Evolutionary conservation across 495 filamentous ascomycete genomes (phyloP), one percentile per base, ranked within the genome.

Genomic region (Haplographium delicatum): DNA sequence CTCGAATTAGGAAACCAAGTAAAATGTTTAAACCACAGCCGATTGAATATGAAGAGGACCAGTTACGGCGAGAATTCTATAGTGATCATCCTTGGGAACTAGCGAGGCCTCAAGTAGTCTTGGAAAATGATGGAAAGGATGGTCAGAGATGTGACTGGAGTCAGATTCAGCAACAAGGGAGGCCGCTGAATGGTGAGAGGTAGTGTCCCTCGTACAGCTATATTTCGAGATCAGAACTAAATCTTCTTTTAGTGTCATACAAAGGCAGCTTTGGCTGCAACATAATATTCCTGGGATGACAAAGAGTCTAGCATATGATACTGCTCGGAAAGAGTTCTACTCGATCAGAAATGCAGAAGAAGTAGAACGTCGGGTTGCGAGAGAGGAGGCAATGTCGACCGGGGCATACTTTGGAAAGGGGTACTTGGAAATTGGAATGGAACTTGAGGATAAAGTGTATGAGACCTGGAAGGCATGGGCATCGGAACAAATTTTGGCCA

Each of bases 81-180:
- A 75, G 73, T 52, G 91, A 98, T 66, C 93, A 98, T 68, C 93
- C 93, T 4, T 98, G 93, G 93, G 93, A 98, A 65, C 73, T 98
- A 60, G 93, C 94, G 24, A 77, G 93, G 55, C 93, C 93, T 44
- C 76, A 83, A 56, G 75, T 96, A 53, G 66, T 98, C 22, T 69
- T 96, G 10, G 93, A 98, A 69, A 76, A 81, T 60, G 83, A 91
- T 61, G 93, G 93, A 22, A 85, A 81, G 62, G 93, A 98, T 64
- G 76, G 71, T 30, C 73, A 80, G 56, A 72, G 69, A 40, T 81
- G 80, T 49, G 78, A 97, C 66, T 98, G 93, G 86, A 84, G 83
- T 54, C 82, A 70, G 59, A 68, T 95, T 49, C 68, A 71, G 64
- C 91, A 97, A 68, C 78, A 75, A n/a, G 86, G 84, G 34, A 87